Evolutionary conservation across 2,329 filamentous ascomycete species (phyloP), one percentile per base, ranked within the genome.

Genomic region (Aspergillus costaricaensis): DNA sequence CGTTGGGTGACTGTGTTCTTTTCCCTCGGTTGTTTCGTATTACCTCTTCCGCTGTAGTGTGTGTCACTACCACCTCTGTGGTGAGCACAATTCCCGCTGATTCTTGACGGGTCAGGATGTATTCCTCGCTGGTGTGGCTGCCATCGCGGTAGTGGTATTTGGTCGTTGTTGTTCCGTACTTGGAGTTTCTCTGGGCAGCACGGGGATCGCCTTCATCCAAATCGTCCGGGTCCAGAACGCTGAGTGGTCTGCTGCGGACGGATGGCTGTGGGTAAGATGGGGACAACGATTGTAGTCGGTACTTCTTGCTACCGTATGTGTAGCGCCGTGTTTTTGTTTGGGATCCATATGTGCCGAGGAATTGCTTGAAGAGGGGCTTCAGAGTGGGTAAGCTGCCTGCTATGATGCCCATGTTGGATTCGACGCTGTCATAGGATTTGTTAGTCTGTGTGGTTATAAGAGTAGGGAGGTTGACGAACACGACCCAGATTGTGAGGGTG

Each of bases 401-500:
- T 1, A 74, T 65, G 14, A 75, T 75, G 8, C 72, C 71, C 21
- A 65, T 68, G 53, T 68, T 73, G 39, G 67, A 61, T 62, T 75
- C 72, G n/a, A 68, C 68, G 9, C 67, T 54, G 21, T 66, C 17
- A 1, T 6, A 7, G 27, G 8, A 38, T 57, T 50, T 58, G 43
- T 49, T 25, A 6, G 17, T 19, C 17, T 14, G 9, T 1, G 21
- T 23, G 4, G n/a, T 17, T 1, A 25, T 10, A 9, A 25, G 5
- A 17, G 25, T 19, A 1, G 14, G 25, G 8, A 23, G 19, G 4
- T 12, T 8, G 19, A 55, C 59, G 36, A 60, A 64, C 64, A 79
- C 74, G 4, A 76, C 77, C 80, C 81, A 82, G 58, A 82, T 78
- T 10, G 80, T 82, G 1, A 85, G 74, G 65, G 81, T 76, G 27